phyloP scores from a whole-genome alignment of 805 yeast genomes.

The Pichia kluyveri region DNA sequence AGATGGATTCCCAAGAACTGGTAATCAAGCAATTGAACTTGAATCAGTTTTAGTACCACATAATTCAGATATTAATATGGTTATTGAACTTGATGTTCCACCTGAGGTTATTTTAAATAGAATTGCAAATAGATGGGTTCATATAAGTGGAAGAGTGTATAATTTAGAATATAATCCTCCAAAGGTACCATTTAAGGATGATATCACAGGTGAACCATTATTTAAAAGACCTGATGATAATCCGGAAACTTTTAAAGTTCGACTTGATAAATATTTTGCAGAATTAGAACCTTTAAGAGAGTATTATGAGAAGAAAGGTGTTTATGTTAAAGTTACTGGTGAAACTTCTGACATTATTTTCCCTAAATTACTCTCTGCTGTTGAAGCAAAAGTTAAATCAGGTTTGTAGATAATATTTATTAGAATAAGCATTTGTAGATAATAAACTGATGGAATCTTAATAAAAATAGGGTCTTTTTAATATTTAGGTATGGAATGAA shows the following conservation, averaged over 20 bases:
- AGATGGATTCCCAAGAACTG: slow-evolving; percentile 90
- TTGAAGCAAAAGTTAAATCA: slow-evolving; percentile 23
- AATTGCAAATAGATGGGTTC: slow-evolving; percentile 81
- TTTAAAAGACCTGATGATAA: slow-evolving; percentile 78
- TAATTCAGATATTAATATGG: slow-evolving; percentile 50
- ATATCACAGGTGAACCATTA: slow-evolving; percentile 81
- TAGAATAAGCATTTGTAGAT: too few species aligned
- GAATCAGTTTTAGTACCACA: slow-evolving; percentile 32
- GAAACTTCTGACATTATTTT: slow-evolving; percentile 77
- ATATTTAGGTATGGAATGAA: too few species aligned
- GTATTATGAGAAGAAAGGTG: slow-evolving; percentile 42
- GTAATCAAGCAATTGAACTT: slow-evolving; percentile 57
- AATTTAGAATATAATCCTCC: slow-evolving; percentile 88
- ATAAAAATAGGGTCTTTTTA: too few species aligned
- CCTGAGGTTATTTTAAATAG: slow-evolving; percentile 71
- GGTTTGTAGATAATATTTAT: too few species aligned
- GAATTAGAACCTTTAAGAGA: slow-evolving; percentile 57
- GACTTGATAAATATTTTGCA: slow-evolving; percentile 54
- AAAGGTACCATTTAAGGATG: slow-evolving; percentile 69
- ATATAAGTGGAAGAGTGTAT: slow-evolving; percentile 82
- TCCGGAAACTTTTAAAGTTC: slow-evolving; percentile 55
- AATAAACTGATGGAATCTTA: too few species aligned
- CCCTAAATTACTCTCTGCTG: slow-evolving; percentile 50
- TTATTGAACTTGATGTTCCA: slow-evolving; percentile 86
- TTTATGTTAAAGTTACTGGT: slow-evolving; percentile 55